phyloP scores from a whole-genome alignment of 179 eudicot species.

The Gypsophila paniculata region DNA sequence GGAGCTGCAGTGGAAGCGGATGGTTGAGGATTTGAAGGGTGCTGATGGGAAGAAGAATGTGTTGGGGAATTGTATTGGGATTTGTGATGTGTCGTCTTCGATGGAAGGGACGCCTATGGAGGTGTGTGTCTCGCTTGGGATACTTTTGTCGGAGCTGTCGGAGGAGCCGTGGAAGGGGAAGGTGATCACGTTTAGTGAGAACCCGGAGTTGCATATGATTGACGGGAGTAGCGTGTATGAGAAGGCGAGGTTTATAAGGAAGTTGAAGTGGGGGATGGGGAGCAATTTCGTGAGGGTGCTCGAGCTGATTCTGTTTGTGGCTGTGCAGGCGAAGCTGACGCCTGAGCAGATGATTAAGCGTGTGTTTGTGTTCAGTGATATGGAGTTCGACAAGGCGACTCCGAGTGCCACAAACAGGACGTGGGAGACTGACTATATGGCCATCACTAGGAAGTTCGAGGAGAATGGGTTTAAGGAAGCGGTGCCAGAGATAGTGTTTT shows the following conservation, averaged over 20 bases:
- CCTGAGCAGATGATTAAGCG: constrained; percentile 49
- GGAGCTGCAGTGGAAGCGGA: constrained; percentile 56
- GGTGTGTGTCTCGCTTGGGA: constrained; percentile 44
- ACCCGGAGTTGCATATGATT: constrained; percentile 38
- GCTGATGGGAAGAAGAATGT: constrained; percentile 11
- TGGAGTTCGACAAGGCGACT: constrained; percentile 47
- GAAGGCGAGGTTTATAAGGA: constrained; percentile 31
- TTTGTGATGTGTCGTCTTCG: constrained; percentile 53
- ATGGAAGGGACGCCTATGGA: constrained; percentile 52
- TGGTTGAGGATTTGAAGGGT: constrained; percentile 51
- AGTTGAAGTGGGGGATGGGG: constrained; percentile 40
- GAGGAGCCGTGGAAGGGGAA: constrained; percentile 62
- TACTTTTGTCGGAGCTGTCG: constrained; percentile 47
- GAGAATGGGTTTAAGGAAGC: constrained; percentile 32
- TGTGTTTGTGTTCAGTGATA: constrained; percentile 56
- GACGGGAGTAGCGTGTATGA: constrained; percentile 31
- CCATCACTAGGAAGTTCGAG: constrained; percentile 37
- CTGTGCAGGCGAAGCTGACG: constrained; percentile 28
- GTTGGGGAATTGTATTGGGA: constrained; percentile 39
- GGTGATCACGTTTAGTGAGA: constrained; percentile 44
- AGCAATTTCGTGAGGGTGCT: constrained; percentile 50
- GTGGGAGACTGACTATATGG: constrained; percentile 46
- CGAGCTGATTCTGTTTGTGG: constrained; percentile 42
- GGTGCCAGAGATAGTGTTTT: constrained; percentile 52
- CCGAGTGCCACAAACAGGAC: background rate